Conservation (phyloP, 2,329 filamentous ascomycete genomes). For the Aspergillus sp. region DNA sequence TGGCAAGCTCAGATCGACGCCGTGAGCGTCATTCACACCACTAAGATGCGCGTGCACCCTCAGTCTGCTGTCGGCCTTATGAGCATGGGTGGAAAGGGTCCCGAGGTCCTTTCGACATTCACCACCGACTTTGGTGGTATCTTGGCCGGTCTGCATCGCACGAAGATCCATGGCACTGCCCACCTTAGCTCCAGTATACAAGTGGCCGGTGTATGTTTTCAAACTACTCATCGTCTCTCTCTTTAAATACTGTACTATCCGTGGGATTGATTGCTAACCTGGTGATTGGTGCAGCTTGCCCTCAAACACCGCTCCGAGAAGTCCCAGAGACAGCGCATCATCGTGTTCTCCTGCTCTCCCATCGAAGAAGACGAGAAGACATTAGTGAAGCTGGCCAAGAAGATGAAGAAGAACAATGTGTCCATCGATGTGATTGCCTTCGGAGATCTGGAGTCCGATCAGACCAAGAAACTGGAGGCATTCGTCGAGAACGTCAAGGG, state of each 20-base stretch:
- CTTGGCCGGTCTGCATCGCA: constrained; percentile 85
- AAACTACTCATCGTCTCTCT: neutral
- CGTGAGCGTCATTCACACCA: constrained; percentile 91
- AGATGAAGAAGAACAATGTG: constrained; percentile 98
- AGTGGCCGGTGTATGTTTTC: constrained; percentile 76
- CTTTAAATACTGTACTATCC: neutral
- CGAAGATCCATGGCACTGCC: constrained; percentile 85
- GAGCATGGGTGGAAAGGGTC: constrained; percentile 98
- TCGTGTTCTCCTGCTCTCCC: constrained; percentile 94
- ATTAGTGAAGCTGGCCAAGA: constrained; percentile 85
- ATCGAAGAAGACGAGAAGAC: constrained; percentile 87
- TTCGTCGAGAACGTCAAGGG: constrained; percentile 94
- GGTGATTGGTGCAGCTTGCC: constrained; percentile 65
- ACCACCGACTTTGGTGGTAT: constrained; percentile 97
- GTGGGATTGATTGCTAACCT: constrained; percentile 10
- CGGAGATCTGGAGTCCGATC: constrained; percentile 87
- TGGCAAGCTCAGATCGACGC: constrained; percentile 97
- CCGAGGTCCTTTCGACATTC: constrained; percentile 93
- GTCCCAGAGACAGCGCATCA: constrained; percentile 91
- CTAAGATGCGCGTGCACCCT: constrained; percentile 91
- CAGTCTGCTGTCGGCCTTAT: constrained; percentile 97
- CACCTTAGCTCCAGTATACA: constrained; percentile 94
- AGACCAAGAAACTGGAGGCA: constrained; percentile 82
- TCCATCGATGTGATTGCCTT: constrained; percentile 94
- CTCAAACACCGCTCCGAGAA: constrained; percentile 98